Evolutionary conservation across 2,329 filamentous ascomycete genomes (phyloP).

Genomic region (Claviceps arundinis): DNA sequence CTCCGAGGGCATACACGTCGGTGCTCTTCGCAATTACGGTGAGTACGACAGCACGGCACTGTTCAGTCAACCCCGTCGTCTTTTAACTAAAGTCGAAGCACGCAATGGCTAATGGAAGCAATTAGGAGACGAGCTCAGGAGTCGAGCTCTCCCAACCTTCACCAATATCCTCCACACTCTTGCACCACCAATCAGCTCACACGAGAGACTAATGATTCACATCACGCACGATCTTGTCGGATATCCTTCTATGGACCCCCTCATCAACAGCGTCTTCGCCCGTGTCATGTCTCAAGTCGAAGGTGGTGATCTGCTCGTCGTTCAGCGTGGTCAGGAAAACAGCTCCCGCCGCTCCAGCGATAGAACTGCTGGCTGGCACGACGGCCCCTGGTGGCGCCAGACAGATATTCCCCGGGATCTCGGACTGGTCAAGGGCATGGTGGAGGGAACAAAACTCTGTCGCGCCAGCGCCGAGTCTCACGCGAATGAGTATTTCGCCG

Average conservation of each 20-base stretch:
- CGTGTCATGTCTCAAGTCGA: conserved; percentile 99
- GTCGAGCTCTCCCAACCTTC: conserved; percentile 84
- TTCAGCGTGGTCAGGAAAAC: conserved; percentile 84
- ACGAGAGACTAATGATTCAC: conserved; percentile 94
- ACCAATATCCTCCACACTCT: conserved; percentile 90
- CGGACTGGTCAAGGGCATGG: conserved; percentile 63
- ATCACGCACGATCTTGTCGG: conserved; percentile 91
- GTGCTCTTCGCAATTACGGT: conserved; percentile 45
- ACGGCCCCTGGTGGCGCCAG: conserved; percentile 93
- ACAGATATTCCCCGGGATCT: conserved; percentile 57
- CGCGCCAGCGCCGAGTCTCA: conserved; percentile 83
- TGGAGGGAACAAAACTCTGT: conserved; percentile 83
- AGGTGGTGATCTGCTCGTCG: conserved; percentile 84
- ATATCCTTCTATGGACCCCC: conserved; percentile 85
- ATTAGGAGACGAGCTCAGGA: conserved; percentile 72
- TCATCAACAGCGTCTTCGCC: conserved; percentile 84
- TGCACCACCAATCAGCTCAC: conserved; percentile 88
- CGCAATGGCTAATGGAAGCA: background rate
- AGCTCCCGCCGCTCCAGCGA: conserved; percentile 51
- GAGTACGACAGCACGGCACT: conserved; percentile 6
- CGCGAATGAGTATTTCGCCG: conserved; percentile 68
- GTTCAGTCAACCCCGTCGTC: background rate
- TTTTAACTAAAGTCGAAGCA: background rate
- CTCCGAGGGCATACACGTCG: conserved; percentile 47
- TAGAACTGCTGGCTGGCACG: conserved; percentile 61